Evolutionary conservation across 176 grass and related monocot species (phyloP), one percentile per base, ranked within the genome.

Genomic region (Triticum urartu): DNA sequence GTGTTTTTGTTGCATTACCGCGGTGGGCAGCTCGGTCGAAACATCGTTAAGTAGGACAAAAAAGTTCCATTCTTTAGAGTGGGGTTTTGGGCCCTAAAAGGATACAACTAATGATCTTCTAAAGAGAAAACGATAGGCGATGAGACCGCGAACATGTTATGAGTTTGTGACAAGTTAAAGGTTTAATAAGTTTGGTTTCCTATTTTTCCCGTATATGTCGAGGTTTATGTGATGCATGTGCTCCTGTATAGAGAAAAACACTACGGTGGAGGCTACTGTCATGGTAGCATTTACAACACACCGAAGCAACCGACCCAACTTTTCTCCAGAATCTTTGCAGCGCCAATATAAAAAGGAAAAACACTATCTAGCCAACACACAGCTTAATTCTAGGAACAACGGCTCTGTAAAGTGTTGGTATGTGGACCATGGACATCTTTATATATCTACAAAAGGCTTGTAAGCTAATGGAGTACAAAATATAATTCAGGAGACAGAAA

Each of bases 271-370:
- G 11, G 33, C 11, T 32, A 78, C 3, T 9, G 4, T 58, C 28
- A 2, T 35, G 1, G 2, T 0, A 33, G 5, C 40, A 34, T 35
- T 73, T 63, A 25, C 63, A 6, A 36, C 24, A 26, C 26, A 64
- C 1, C 0, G 1, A 18, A 3, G 4, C 1, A 0, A 64, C 12
- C 0, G 39, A 7, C 21, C 0, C 0, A 9, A 11, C 32, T 43
- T 77, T 78, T 20, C 4, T 59, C 1, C 0, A 0, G 25, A 76
- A 85, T 85, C 69, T 69, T 88, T 3, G 60, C 25, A 35, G 12
- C 60, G 42, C 14, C 11, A 3, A 36, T 33, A 26, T 11, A 68
- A 85, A 89, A 89, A 75, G 58, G 2, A 4, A 11, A 61, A 36
- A 6, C 69, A 68, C 77, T 68, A 59, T 21, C 6, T 20, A 59